Evolutionary conservation across 164 flowering plant genomes (phyloP), one percentile per base, ranked within the genome.

Genomic region (Piper betle): DNA sequence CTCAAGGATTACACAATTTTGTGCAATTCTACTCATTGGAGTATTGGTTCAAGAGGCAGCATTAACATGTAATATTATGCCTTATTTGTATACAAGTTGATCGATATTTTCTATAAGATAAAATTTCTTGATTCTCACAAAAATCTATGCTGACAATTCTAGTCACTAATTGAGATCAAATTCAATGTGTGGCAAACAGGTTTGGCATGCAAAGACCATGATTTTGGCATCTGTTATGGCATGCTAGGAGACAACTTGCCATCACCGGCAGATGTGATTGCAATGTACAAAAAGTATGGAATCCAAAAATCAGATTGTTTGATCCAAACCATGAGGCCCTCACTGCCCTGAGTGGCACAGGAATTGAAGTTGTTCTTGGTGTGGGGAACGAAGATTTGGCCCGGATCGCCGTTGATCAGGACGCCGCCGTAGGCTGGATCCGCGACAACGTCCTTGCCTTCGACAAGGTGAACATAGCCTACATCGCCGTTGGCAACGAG

Each of bases 151-250:
- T n/a, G n/a, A n/a, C n/a, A n/a, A n/a, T n/a, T n/a, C n/a, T n/a
- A n/a, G n/a, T n/a, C n/a, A n/a, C n/a, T n/a, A n/a, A n/a, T n/a
- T n/a, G n/a, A n/a, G n/a, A n/a, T n/a, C n/a, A n/a, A n/a, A n/a
- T n/a, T n/a, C n/a, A n/a, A n/a, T n/a, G n/a, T n/a, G n/a, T n/a
- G n/a, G n/a, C n/a, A n/a, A n/a, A n/a, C n/a, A n/a, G n/a, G n/a
- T n/a, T n/a, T n/a, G n/a, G n/a, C n/a, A n/a, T n/a, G n/a, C n/a
- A n/a, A n/a, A n/a, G n/a, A n/a, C n/a, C n/a, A n/a, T n/a, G n/a
- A n/a, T n/a, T n/a, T 69, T n/a, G 76, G 73, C 2, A 60, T 73
- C 39, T 66, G 68, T 41, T 73, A 69, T 57, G 76, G 76, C 17
- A 55, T 43, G 55, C 19, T 13, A 2, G 76, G 68, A 6, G 41